Conservation (phyloP, 2,329 filamentous ascomycete genomes). For the Podosphaera fusca region DNA sequence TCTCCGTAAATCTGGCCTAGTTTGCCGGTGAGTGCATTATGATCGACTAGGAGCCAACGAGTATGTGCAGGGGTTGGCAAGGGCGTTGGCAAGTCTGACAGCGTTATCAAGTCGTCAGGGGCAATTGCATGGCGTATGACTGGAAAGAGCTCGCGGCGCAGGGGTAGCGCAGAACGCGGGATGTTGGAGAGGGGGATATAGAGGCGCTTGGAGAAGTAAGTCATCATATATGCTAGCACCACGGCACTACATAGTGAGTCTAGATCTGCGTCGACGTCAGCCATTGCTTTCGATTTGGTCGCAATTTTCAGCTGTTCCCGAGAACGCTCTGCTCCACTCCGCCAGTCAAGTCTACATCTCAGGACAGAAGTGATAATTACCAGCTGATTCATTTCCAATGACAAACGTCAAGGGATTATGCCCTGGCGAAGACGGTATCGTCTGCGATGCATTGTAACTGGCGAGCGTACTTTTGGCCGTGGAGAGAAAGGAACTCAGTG, state of each 20-base stretch:
- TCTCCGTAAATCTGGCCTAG: conserved; percentile 29
- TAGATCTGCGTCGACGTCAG: conserved; percentile 31
- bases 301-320: not conserved
- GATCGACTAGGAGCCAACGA: conserved; percentile 55
- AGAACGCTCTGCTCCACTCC: not conserved
- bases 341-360: too few relatives aligned
- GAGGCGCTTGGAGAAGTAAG: conserved; percentile 26
- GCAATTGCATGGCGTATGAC: conserved; percentile 37
- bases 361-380: conserved; percentile 17
- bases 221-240: conserved; percentile 51
- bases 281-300: not conserved
- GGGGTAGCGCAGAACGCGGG: conserved; percentile 37
- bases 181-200: conserved; percentile 58
- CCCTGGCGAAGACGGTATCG: conserved; percentile 2
- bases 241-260: conserved; percentile 59
- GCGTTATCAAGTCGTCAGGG: conserved; percentile 39
- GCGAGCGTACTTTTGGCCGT: conserved; percentile 25
- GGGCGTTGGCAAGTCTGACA: conserved; percentile 29
- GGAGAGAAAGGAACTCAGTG: conserved; percentile 28
- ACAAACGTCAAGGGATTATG: conserved; percentile 32
- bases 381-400: conserved; percentile 44
- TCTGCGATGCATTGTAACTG: conserved; percentile 18
- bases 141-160: conserved; percentile 51
- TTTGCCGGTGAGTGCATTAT: conserved; percentile 46
- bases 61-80: conserved; percentile 27